These are phyloP conservation scores for Toxicodendron radicans DNA, from an alignment of 345 rosid species.

Conservation along the genomic window DNA sequence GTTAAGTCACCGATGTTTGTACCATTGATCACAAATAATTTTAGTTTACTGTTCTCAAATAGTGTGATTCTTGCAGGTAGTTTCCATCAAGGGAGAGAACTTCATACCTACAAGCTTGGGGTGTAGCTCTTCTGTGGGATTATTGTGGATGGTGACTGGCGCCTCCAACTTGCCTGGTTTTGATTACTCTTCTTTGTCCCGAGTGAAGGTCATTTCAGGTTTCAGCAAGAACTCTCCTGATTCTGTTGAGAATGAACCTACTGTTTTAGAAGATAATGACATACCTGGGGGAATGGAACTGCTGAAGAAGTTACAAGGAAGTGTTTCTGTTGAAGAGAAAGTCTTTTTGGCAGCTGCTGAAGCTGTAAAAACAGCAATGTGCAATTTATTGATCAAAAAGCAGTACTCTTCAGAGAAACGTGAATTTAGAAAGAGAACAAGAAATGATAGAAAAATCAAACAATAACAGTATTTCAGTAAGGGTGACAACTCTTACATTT, in stretches of 20 bases:
- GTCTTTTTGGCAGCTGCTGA: conserved; percentile 68
- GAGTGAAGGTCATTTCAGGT: conserved; percentile 51
- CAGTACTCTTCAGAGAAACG: conserved; percentile 70
- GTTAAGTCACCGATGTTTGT: background rate
- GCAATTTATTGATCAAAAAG: conserved; percentile 78
- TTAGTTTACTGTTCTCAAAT: conserved; percentile 4
- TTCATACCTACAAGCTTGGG: conserved; percentile 75
- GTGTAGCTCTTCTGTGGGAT: conserved; percentile 40
- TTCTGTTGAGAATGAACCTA: conserved; percentile 23
- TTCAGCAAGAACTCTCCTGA: conserved; percentile 26
- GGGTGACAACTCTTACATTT: background rate
- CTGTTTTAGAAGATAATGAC: conserved; percentile 43
- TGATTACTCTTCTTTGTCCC: conserved; percentile 44
- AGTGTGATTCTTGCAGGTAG: conserved; percentile 44
- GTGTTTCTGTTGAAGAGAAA: conserved; percentile 50
- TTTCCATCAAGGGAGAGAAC: conserved; percentile 49
- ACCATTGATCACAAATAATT: background rate
- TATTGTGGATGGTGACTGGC: conserved; percentile 77
- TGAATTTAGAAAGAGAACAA: conserved; percentile 80
- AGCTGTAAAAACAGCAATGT: conserved; percentile 77
- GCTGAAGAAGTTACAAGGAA: conserved; percentile 68
- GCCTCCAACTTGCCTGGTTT: conserved; percentile 61
- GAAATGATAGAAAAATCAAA: conserved; percentile 73
- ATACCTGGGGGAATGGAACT: conserved; percentile 66
- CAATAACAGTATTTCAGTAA: conserved; percentile 22